phyloP scores from a whole-genome alignment of 2,329 filamentous ascomycete genomes.

The Fusarium avenaceum region DNA sequence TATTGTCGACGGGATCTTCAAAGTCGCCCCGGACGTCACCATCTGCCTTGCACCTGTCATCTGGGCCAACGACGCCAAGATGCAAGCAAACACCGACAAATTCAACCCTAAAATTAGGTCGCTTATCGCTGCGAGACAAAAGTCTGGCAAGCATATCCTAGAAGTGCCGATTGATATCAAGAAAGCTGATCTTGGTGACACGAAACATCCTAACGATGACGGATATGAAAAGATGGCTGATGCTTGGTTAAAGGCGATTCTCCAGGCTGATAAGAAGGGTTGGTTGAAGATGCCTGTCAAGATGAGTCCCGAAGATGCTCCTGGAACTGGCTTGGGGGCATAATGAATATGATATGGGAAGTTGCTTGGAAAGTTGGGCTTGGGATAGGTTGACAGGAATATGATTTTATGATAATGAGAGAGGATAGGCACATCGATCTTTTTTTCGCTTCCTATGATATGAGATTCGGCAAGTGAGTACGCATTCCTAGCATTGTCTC shows the following conservation, averaged over 20 bases:
- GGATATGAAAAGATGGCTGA: conserved; percentile 39
- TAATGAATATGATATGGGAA: background rate
- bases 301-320: conserved; percentile 21
- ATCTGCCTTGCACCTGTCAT: conserved; percentile 32
- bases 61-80: conserved; percentile 30
- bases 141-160: conserved; percentile 19
- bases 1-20: conserved; percentile 30
- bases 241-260: conserved; percentile 35
- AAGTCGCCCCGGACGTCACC: conserved; percentile 28
- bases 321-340: conserved; percentile 16
- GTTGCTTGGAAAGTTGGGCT: fast-evolving
- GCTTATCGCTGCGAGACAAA: conserved; percentile 10
- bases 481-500: too few species aligned
- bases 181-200: conserved; percentile 22
- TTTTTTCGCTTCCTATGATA: too few species aligned
- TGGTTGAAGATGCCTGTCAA: conserved; percentile 31
- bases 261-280: conserved; percentile 23
- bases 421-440: too few species aligned
- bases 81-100: conserved; percentile 35
- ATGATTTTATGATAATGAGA: background rate
- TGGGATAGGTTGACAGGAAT: too few species aligned
- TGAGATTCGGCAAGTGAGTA: too few species aligned
- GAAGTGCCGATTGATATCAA: conserved; percentile 29
- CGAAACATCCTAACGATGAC: conserved; percentile 34
- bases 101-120: conserved; percentile 27